phyloP scores from a whole-genome alignment of 495 filamentous ascomycete genomes.

The Aspergillus diversus region DNA sequence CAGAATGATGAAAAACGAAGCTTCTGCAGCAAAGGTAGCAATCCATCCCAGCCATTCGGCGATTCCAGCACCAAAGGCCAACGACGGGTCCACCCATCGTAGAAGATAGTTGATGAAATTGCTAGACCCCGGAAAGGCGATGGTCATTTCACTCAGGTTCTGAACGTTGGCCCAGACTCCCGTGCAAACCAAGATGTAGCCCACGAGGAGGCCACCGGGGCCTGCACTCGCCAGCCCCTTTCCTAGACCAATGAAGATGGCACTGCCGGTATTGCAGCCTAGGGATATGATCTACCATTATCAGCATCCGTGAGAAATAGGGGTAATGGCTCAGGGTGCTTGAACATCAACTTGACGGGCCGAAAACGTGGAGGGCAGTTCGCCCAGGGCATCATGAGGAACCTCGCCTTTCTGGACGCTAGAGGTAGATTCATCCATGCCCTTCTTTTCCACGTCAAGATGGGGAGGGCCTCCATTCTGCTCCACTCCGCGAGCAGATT shows the following conservation, averaged over 20 bases:
- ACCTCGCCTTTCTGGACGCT: too few species aligned
- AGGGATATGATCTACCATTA: constrained; percentile 33
- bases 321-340: too few species aligned
- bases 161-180: constrained; percentile 35
- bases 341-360: too few species aligned
- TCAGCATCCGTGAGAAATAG: too few species aligned
- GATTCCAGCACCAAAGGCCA: constrained; percentile 37
- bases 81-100: constrained; percentile 37
- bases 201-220: constrained; percentile 32
- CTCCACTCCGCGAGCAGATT: too few species aligned
- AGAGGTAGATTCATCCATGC: too few species aligned
- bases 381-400: too few species aligned
- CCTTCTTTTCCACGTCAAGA: too few species aligned
- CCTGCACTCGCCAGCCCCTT: constrained; percentile 29
- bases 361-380: too few species aligned
- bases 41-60: constrained; percentile 39
- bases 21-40: constrained; percentile 33
- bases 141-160: constrained; percentile 35
- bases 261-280: constrained; percentile 33
- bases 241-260: constrained; percentile 35
- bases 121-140: constrained; percentile 34
- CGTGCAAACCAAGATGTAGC: constrained; percentile 31
- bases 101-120: constrained; percentile 38
- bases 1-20: constrained; percentile 30
- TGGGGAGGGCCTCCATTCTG: too few species aligned